Base-by-base conservation (phyloP, 1,139 yeast species). In the Suhomyces choctaworum region DNA sequence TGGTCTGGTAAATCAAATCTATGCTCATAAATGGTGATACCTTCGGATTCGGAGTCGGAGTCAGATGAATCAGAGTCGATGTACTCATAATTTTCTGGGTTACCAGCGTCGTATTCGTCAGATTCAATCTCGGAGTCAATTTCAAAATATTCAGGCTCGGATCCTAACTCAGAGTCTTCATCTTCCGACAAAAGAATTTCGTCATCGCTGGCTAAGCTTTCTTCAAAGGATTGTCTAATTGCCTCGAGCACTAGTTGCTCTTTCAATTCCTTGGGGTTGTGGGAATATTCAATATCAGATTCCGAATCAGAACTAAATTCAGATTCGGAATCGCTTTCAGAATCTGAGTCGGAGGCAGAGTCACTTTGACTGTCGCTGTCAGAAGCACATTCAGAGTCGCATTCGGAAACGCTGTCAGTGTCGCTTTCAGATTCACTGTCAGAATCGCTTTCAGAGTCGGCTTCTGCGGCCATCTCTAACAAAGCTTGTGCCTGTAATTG, bases 11-110 rank as follows among this genome's bases (percentile, higher is more conserved):
- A 58, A 45, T 65, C 72, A 37, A 65, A 65, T 42, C 58, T 60
- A 48, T 66, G 71, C 48, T 58, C 65, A 56, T 70, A 70, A 37
- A 70, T 68, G 31, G 74, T 68, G 45, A 66, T 45, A 27, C 74
- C 76, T 50, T 69, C 74, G 23, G 58, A 66, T 27, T 56, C 60
- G 27, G 60, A 54, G 22, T 59, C 52, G 29, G 56, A 60, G 27
- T 60, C 54, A 22, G 59, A 52, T 20, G 59, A 58, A 15, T 56
- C 53, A 15, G 51, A 46, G 5, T 55, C 46, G 10, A 42, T 46
- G 13, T 23, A 17, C 21, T 48, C 54, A 16, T 54, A 52, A 34
- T 34, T 47, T 39, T 65, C 70, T 42, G 62, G 62, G 29, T 49
- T 37, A 11, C 36, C 44, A 27, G 57, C 51, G 39, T 54, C 45